These are phyloP conservation scores for Cucurbita maxima DNA, from an alignment of 306 rosid genomes.

Conservation along the genomic window DNA sequence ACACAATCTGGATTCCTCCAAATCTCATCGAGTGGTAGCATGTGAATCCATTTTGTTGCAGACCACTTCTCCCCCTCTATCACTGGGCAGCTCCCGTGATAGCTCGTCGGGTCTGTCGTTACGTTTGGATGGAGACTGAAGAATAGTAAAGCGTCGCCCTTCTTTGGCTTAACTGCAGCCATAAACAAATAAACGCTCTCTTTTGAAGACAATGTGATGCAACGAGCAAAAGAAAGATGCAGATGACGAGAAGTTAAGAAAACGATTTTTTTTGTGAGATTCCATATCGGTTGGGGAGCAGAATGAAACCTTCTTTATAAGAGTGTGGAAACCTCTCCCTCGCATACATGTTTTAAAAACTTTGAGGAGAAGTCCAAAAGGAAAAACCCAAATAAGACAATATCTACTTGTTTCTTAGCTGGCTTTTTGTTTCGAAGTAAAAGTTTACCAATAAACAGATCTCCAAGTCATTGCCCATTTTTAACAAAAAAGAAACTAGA, in stretches of 20 bases:
- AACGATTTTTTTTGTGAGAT: no score
- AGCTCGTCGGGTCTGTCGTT: conserved; percentile 39
- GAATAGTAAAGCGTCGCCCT: conserved; percentile 91
- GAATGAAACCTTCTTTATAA: no score
- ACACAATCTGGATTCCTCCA: conserved; percentile 23
- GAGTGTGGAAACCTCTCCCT: no score
- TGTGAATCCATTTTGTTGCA: conserved; percentile 97
- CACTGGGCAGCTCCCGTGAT: conserved; percentile 93
- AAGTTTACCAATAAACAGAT: no score
- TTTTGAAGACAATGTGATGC: neutral
- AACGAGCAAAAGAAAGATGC: neutral
- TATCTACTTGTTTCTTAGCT: no score
- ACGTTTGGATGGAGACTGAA: conserved; percentile 78
- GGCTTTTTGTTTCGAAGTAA: no score
- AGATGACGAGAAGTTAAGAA: neutral
- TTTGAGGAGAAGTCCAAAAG: no score
- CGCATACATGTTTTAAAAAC: no score
- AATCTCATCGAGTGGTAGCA: conserved; percentile 40
- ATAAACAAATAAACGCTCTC: neutral
- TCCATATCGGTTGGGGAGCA: no score
- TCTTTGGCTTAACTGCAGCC: conserved; percentile 59
- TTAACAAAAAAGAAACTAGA: no score
- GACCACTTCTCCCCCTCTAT: conserved; percentile 98
- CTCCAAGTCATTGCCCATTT: no score
- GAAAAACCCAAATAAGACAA: no score